Base-by-base conservation (phyloP, 2,329 filamentous ascomycete genomes). In the Coleophoma eucalyptorum region DNA sequence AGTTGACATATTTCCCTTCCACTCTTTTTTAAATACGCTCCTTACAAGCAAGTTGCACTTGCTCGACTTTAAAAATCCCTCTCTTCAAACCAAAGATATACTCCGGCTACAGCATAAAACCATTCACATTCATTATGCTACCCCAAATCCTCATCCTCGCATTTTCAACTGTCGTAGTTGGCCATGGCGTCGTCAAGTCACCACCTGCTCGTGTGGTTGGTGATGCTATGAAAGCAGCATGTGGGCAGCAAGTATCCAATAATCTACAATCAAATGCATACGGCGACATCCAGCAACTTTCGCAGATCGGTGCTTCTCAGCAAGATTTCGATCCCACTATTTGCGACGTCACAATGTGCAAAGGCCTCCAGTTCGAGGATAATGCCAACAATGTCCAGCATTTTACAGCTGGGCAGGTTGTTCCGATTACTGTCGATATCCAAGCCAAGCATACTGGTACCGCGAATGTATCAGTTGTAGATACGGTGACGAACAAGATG, bases 381-480 rank as follows among this genome's bases (percentile, higher is more conserved):
- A 44, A 44, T 15, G 16, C 19, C 42, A 44, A 44, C 20, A 44
- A 44, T 32, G 42, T 44, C 20, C 42, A 44, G 20, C 42, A 44
- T 12, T 44, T 44, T 15, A 44, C 42, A 13, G 18, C 42, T 21
- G 42, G 42, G 4, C 42, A 44, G 26, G 42, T 44, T 3, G 42
- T 89, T 43, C 82, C 76, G 2, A 47, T 53, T 5, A 49, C 37
- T 12, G 43, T 78, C 58, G 69, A 74, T 53, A 72, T 79, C 61
- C 67, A 67, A 37, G 76, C 76, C 38, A 78, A 77, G 20, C 78
- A 81, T 67, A 74, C 72, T 16, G 78, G 78, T 52, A 63, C 65
- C n/a, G 76, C 76, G 59, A 81, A 81, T 65, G 75, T 81, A 50
- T 74, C 71, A 48, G 72, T 81, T 55, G 69, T 81, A 56, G 67